A percentile compares a stretch with the other conserved stretches of the same genome.
Conservation (phyloP, 805 yeast species). For the Teunomyces panamensis region DNA sequence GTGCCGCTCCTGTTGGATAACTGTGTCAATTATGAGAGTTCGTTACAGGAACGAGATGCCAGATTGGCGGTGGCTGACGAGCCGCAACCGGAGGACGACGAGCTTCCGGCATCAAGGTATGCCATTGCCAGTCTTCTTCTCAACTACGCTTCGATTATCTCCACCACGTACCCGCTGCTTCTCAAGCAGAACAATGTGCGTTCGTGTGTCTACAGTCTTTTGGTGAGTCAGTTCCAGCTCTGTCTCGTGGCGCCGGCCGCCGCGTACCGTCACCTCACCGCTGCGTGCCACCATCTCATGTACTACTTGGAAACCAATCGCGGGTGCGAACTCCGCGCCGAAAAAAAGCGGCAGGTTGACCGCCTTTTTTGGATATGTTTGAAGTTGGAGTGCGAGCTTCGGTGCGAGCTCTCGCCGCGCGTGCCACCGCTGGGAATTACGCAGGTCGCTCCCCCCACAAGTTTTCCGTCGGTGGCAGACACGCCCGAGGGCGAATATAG, state of each 20-base stretch:
- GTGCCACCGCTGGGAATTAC: conserved; percentile 33
- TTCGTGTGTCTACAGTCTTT: conserved; percentile 18
- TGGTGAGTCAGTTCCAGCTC: conserved; percentile 27
- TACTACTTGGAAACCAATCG: conserved; percentile 22
- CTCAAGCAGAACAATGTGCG: conserved; percentile 13
- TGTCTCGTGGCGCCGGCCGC: conserved; percentile 23
- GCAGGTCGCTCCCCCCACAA: conserved; percentile 26
- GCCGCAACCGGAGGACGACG: neutral
- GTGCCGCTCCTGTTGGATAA: conserved; percentile 33
- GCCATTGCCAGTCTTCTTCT: conserved; percentile 20
- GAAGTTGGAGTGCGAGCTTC: conserved; percentile 36
- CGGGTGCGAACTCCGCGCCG: conserved; percentile 1
- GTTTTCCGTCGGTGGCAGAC: conserved; percentile 31
- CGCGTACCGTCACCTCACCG: conserved; percentile 22
- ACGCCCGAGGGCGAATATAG: conserved; percentile 15
- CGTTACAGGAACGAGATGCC: conserved; percentile 26
- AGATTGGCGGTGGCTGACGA: no score
- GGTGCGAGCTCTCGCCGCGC: conserved; percentile 32
- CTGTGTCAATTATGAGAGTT: conserved; percentile 23
- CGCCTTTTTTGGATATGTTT: conserved; percentile 36
- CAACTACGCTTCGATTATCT: conserved; percentile 19
- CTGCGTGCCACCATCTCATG: conserved; percentile 31
- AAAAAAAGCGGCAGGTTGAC: conserved; percentile 19
- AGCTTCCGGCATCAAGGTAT: conserved; percentile 17
- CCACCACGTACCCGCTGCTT: conserved; percentile 20